phyloP scores from a whole-genome alignment of 2,329 filamentous ascomycete species.

The Zasmidium angulare region DNA sequence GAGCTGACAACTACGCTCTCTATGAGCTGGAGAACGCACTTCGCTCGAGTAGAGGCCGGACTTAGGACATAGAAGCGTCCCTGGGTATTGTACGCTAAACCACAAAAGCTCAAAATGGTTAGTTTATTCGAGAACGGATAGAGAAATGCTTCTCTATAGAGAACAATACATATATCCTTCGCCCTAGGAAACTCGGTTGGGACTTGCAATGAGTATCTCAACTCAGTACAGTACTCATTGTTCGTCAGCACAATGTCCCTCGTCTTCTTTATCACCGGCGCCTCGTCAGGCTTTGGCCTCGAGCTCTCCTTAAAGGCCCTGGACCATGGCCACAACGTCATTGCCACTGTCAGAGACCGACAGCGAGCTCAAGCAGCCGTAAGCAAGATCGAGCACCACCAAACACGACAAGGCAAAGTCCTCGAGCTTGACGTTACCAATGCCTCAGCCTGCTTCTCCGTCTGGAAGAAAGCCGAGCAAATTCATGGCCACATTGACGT shows the following conservation, averaged over 20 bases:
- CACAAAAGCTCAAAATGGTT: too few relatives aligned
- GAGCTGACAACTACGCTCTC: too few relatives aligned
- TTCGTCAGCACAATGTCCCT: not conserved
- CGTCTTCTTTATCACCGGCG: not conserved
- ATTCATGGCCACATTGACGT: conserved; percentile 51
- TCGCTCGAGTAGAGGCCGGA: too few relatives aligned
- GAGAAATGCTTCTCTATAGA: too few relatives aligned
- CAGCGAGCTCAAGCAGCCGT: conserved; percentile 4
- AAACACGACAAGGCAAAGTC: conserved; percentile 12
- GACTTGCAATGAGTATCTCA: too few relatives aligned
- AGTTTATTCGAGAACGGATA: too few relatives aligned
- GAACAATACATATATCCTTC: too few relatives aligned
- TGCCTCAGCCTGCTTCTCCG: conserved; percentile 52
- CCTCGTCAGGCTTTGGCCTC: not conserved
- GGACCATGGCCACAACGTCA: conserved; percentile 11
- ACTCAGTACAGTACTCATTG: too few relatives aligned
- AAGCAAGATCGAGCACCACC: conserved; percentile 13
- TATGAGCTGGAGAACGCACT: too few relatives aligned
- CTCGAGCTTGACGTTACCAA: conserved; percentile 55
- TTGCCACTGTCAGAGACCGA: conserved; percentile 19
- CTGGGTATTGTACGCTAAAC: too few relatives aligned
- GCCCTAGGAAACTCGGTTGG: too few relatives aligned
- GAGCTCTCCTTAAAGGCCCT: not conserved
- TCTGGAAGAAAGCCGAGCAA: conserved; percentile 43
- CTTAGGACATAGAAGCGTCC: too few relatives aligned